A percentile compares a stretch with the other conserved stretches of the same genome.
Conservation (phyloP, 495 filamentous ascomycete genomes). For the Xeromyces bisporus region DNA sequence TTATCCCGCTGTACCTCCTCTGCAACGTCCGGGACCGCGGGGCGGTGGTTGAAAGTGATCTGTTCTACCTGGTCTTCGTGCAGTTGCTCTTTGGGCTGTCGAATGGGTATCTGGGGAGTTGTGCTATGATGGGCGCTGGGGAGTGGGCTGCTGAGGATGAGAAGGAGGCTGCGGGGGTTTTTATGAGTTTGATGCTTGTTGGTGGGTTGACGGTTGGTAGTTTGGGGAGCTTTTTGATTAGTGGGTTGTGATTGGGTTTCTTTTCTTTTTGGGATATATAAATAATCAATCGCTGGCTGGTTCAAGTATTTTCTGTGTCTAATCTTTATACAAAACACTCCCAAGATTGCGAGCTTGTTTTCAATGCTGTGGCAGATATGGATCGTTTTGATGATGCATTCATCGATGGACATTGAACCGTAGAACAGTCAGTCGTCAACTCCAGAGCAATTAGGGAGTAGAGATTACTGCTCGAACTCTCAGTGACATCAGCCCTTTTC, state of each 20-base stretch:
- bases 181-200: constrained; percentile 83
- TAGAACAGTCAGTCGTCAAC: too few species aligned
- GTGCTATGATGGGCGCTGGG: constrained; percentile 78
- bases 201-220: constrained; percentile 71
- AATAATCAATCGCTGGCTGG: too few species aligned
- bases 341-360: too few species aligned
- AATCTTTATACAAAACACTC: too few species aligned
- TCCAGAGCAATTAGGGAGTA: too few species aligned
- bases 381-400: too few species aligned
- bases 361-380: too few species aligned
- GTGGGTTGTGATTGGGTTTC: constrained; percentile 24
- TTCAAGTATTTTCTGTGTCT: too few species aligned
- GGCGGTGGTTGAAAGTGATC: constrained; percentile 57
- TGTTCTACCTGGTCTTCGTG: constrained; percentile 74
- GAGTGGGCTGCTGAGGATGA: constrained; percentile 65
- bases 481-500: too few species aligned
- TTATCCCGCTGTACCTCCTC: constrained; percentile 73
- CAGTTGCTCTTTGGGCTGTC: constrained; percentile 69
- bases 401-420: too few species aligned
- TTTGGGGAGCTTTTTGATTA: constrained; percentile 67
- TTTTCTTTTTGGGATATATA: too few species aligned
- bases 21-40: constrained; percentile 64
- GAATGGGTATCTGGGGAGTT: constrained; percentile 72
- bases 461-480: too few species aligned
- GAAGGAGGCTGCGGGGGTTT: constrained; percentile 75